These are phyloP conservation scores for Vanrija sp. DNA, from an alignment of 1,284 basidiomycete species.

Conservation along the genomic window DNA sequence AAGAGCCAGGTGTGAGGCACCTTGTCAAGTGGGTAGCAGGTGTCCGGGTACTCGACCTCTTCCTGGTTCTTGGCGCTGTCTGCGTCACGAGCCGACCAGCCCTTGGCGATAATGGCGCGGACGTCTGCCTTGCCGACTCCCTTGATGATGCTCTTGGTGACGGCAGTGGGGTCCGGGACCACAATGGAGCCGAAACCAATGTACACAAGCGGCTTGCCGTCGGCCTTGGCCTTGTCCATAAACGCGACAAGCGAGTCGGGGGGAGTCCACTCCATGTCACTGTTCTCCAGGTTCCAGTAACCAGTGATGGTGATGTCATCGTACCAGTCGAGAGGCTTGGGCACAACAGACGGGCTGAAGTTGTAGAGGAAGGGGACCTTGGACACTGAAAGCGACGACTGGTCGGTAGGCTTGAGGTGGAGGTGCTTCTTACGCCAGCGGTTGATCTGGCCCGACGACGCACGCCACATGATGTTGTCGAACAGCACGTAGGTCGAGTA, in stretches of 20 bases:
- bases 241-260: constrained; percentile 57
- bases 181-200: constrained; percentile 69
- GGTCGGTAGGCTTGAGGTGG: constrained; percentile 55
- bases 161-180: constrained; percentile 63
- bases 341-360: constrained; percentile 60
- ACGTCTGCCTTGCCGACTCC: constrained; percentile 64
- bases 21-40: constrained; percentile 56
- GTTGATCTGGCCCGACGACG: constrained; percentile 68
- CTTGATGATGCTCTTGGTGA: constrained; percentile 62
- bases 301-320: constrained; percentile 57
- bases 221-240: constrained; percentile 58
- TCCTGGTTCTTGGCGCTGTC: constrained; percentile 38
- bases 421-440: constrained; percentile 63
- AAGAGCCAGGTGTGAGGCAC: constrained; percentile 81
- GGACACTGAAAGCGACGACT: constrained; percentile 35
- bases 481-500: constrained; percentile 55
- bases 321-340: constrained; percentile 70
- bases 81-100: constrained; percentile 64
- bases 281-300: constrained; percentile 65
- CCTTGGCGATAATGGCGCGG: constrained; percentile 69
- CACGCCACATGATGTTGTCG: constrained; percentile 73
- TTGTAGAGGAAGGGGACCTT: constrained; percentile 71
- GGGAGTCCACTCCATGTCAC: constrained; percentile 59
- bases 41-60: constrained; percentile 46
- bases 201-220: constrained; percentile 66